A percentile compares a stretch with the other conserved stretches of the same genome.
These are phyloP conservation scores for Medicago lupulina DNA, from an alignment of 306 rosid genomes.

Conservation along the genomic window DNA sequence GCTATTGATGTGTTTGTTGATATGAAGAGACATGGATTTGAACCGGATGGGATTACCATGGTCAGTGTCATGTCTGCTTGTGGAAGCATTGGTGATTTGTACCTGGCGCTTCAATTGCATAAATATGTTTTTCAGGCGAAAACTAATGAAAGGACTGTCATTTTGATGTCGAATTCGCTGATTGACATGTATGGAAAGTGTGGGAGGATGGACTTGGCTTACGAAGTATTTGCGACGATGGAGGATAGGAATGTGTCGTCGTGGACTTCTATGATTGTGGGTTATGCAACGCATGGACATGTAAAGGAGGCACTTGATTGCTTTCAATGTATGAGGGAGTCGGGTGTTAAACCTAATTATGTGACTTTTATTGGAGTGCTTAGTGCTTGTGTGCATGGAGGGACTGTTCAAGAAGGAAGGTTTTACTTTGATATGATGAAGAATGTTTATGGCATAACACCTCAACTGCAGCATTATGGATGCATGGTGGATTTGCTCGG, in stretches of 20 bases:
- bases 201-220: constrained; percentile 77
- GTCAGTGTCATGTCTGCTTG: constrained; percentile 70
- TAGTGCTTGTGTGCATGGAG: constrained; percentile 83
- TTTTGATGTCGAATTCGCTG: constrained; percentile 67
- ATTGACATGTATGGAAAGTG: constrained; percentile 90
- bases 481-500: constrained; percentile 84
- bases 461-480: constrained; percentile 73
- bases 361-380: constrained; percentile 77
- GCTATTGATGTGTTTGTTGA: constrained; percentile 52
- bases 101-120: constrained; percentile 64
- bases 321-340: constrained; percentile 65
- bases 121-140: constrained; percentile 63
- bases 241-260: constrained; percentile 62
- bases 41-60: constrained; percentile 70
- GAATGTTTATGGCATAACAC: constrained; percentile 57
- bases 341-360: constrained; percentile 66
- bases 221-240: constrained; percentile 61
- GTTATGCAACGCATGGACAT: constrained; percentile 79
- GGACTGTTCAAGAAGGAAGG: constrained; percentile 69
- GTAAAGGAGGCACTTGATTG: constrained; percentile 69
- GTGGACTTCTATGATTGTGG: constrained; percentile 88
- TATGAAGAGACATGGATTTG: constrained; percentile 61
- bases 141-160: constrained; percentile 40
- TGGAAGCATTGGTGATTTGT: constrained; percentile 69
- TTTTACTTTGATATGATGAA: constrained; percentile 72